Conservation (phyloP, 83 land plant species). For the Picea abies region DNA sequence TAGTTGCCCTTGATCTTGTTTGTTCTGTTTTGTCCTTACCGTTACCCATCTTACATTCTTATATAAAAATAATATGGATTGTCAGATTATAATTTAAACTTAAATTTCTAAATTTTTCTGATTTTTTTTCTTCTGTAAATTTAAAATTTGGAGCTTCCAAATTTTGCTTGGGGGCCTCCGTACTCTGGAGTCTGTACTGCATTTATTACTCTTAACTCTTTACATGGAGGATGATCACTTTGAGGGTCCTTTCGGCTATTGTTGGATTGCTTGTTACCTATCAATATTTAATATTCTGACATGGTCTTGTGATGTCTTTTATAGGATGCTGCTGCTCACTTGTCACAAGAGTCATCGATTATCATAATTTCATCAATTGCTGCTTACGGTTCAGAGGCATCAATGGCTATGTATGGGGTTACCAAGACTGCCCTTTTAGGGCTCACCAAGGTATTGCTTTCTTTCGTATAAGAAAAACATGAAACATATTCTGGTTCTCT, state of each 20-base stretch:
- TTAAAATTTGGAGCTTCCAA: too few species aligned
- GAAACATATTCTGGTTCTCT: too few species aligned
- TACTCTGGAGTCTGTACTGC: too few species aligned
- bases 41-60: not conserved
- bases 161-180: too few species aligned
- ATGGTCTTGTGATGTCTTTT: not conserved
- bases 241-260: not conserved
- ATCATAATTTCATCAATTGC: conserved; percentile 82
- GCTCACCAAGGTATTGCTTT: conserved; percentile 79
- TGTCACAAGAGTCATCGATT: conserved; percentile 80
- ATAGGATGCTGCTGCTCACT: conserved; percentile 85
- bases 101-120: too few species aligned
- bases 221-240: not conserved
- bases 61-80: too few species aligned
- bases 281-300: not conserved
- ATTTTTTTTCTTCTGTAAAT: too few species aligned
- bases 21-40: too few species aligned
- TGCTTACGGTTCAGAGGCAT: conserved; percentile 51
- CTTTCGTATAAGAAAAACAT: too few species aligned
- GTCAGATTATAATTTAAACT: too few species aligned
- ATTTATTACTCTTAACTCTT: too few species aligned
- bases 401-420: conserved; percentile 90
- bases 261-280: conserved; percentile 1
- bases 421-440: conserved; percentile 97
- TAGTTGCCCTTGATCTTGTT: too few species aligned